A percentile compares a stretch with the other conserved stretches of the same genome.
phyloP scores from a whole-genome alignment of 2,329 filamentous ascomycete genomes.

The Alternaria triticina region DNA sequence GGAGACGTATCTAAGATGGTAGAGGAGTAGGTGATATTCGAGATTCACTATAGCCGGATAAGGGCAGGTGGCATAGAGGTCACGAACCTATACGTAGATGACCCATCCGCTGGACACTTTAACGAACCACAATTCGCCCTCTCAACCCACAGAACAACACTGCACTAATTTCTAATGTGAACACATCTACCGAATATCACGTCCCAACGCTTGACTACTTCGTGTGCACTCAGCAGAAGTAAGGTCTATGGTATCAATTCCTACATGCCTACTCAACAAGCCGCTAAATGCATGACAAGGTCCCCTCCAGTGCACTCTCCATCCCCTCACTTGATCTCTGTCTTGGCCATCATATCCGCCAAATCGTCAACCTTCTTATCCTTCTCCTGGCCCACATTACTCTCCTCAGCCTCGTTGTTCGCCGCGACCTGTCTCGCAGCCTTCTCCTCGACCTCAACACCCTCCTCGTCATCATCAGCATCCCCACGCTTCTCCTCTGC shows the following conservation, averaged over 20 bases:
- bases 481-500: conserved; percentile 66
- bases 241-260: conserved; percentile 10
- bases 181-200: not conserved
- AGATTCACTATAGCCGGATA: not conserved
- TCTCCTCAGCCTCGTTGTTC: conserved; percentile 75
- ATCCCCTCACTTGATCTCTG: conserved; percentile 50
- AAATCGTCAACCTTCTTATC: conserved; percentile 83
- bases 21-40: not conserved
- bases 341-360: conserved; percentile 77
- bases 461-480: conserved; percentile 72
- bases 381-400: conserved; percentile 73
- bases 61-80: not conserved
- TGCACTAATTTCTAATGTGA: not conserved
- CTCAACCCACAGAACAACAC: not conserved
- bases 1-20: not conserved
- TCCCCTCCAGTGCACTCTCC: not conserved
- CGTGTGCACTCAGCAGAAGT: not conserved
- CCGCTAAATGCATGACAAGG: conserved; percentile 15
- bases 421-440: conserved; percentile 63
- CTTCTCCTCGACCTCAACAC: conserved; percentile 52
- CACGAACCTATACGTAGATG: not conserved
- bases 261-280: not conserved
- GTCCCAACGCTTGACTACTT: not conserved
- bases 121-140: not conserved
- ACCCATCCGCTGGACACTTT: not conserved